Base-by-base conservation (phyloP, 352 stramenopile species). In the Blastocystis sp. region DNA sequence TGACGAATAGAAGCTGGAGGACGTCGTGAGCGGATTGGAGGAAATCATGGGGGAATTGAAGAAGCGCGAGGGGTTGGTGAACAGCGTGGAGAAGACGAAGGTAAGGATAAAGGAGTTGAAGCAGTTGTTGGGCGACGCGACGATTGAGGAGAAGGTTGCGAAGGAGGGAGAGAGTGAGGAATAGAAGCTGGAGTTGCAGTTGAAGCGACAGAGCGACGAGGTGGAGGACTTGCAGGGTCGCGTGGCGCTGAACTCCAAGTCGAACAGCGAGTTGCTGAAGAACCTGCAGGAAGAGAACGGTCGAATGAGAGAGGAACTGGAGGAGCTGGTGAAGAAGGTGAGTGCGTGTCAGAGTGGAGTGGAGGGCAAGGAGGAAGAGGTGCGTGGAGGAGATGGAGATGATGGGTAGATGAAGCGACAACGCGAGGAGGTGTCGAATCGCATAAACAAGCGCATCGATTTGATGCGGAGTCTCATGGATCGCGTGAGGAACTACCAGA, bases 121-220 rank as follows among this genome's bases (percentile, higher is more conserved):
- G 9, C 55, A 85, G 26, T 19, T 55, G 60, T 19, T 85, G 3
- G 55, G 21, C 13, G 74, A 85, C 41, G 45, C 29, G 16, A 67
- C 51, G 33, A 85, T 85, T 1, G 74, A 85, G 3, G 29, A 85
- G n/a, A 85, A 85, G 74, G 74, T 85, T 26, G 4, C 31, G 1
- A 19, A 26, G 0, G 41, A n/a, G 1, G n/a, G 24, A 9, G 4
- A 67, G 0, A 55, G 21, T 85, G 1, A n/a, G 24, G 35, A 19
- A 31, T 85, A 85, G 74, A 85, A 85, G 45, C 31, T 55, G 24
- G 50, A 70, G 24, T 85, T 85, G 60, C 74, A 85, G 60, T 2
- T 16, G 29, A 62, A 69, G 33, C 59, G 74, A 0, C 24, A 66
- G 29, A 24, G 69, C 13, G 55, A 69, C 0, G 74, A 69, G n/a